A percentile compares a stretch with the other conserved stretches of the same genome.
phyloP scores from a whole-genome alignment of 2,329 filamentous ascomycete species.

The Sporothrix humicola region DNA sequence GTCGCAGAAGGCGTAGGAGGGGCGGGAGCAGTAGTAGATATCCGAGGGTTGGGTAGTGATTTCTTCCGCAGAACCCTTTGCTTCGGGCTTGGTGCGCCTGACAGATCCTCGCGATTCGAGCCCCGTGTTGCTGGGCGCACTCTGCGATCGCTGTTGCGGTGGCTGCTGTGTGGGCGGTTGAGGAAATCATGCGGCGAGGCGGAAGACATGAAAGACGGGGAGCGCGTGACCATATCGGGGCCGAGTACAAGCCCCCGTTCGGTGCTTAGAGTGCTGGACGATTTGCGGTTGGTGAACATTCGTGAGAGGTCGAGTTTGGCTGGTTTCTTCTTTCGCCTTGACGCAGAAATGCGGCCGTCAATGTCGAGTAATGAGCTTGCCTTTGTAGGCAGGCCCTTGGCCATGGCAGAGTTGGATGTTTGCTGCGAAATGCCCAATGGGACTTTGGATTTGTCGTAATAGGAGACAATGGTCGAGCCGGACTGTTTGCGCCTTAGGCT shows the following conservation, averaged over 20 bases:
- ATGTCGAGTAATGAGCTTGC: constrained; percentile 52
- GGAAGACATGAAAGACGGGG: constrained; percentile 54
- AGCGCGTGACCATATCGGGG: constrained; percentile 48
- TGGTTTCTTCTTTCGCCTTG: constrained; percentile 53
- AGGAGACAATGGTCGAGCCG: constrained; percentile 61
- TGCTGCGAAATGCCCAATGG: constrained; percentile 64
- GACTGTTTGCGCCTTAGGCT: constrained; percentile 57
- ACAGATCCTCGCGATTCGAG: constrained; percentile 37
- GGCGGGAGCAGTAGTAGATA: background rate
- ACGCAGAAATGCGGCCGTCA: constrained; percentile 45
- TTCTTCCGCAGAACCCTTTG: constrained; percentile 20
- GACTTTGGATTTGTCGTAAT: constrained; percentile 62
- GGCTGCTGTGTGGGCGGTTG: constrained; percentile 40
- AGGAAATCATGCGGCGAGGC: constrained; percentile 43
- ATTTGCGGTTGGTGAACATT: constrained; percentile 45
- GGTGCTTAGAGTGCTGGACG: constrained; percentile 38
- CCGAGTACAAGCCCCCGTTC: constrained; percentile 44
- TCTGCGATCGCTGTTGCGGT: constrained; percentile 41
- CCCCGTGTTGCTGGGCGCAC: constrained; percentile 48
- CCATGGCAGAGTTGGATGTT: constrained; percentile 64
- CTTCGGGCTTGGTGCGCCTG: constrained; percentile 13
- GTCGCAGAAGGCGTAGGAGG: constrained; percentile 17
- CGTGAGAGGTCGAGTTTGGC: constrained; percentile 56
- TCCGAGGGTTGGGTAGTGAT: constrained; percentile 15
- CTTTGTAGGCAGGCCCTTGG: constrained; percentile 59